These are phyloP conservation scores for Ceratorhiza oryzae-sativae DNA, from an alignment of 1,284 basidiomycete species.

Conservation along the genomic window DNA sequence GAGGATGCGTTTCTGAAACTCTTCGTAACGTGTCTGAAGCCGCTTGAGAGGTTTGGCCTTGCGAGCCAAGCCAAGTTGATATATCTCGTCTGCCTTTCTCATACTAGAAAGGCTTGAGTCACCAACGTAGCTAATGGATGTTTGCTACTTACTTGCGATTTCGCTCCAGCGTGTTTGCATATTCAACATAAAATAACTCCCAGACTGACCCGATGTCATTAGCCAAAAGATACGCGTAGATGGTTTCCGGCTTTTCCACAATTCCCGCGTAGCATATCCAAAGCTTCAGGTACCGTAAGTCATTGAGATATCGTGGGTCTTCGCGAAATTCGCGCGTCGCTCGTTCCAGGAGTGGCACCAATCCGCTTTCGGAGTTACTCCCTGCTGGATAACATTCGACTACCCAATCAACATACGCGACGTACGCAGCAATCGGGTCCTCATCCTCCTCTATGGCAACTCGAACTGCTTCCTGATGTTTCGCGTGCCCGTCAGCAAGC, in stretches of 20 bases:
- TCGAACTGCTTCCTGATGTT: conserved; percentile 52
- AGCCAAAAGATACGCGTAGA: conserved; percentile 78
- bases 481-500: conserved; percentile 53
- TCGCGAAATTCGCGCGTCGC: conserved; percentile 79
- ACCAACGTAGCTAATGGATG: not conserved
- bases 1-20: conserved; percentile 79
- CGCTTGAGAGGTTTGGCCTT: conserved; percentile 84
- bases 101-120: conserved; percentile 54
- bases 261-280: conserved; percentile 84
- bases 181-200: conserved; percentile 85
- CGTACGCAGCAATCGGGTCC: conserved; percentile 70
- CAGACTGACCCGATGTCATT: conserved; percentile 81
- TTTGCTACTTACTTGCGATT: conserved; percentile 67
- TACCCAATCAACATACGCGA: conserved; percentile 74
- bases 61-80: conserved; percentile 82
- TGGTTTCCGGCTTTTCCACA: conserved; percentile 66
- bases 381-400: conserved; percentile 62
- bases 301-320: conserved; percentile 81
- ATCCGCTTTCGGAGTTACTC: conserved; percentile 68
- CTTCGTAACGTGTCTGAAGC: conserved; percentile 81
- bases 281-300: conserved; percentile 86
- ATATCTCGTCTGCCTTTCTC: conserved; percentile 83
- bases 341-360: conserved; percentile 78
- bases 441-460: conserved; percentile 62
- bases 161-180: conserved; percentile 75